These are phyloP conservation scores for Raffaelea albimanens DNA, from an alignment of 2,329 filamentous ascomycete species.

Conservation along the genomic window DNA sequence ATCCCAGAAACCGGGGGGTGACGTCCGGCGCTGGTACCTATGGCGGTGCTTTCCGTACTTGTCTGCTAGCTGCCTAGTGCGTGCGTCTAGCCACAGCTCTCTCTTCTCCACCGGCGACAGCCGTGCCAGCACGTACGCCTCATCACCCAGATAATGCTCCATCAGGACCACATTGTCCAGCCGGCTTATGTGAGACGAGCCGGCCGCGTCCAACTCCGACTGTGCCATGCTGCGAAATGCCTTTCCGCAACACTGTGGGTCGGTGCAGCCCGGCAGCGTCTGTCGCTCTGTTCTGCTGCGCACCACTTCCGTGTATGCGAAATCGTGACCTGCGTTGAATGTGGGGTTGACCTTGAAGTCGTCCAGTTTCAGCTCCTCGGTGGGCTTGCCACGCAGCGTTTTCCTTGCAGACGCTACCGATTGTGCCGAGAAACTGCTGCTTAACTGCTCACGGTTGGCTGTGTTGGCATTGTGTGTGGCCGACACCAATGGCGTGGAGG, in stretches of 20 bases:
- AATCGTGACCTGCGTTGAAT: slow-evolving; percentile 60
- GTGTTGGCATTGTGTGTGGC: no score
- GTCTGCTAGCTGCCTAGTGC: slow-evolving; percentile 63
- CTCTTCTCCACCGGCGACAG: slow-evolving; percentile 54
- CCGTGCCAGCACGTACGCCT: slow-evolving; percentile 45
- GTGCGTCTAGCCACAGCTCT: slow-evolving; percentile 65
- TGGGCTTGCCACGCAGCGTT: slow-evolving; percentile 29
- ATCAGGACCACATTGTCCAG: slow-evolving; percentile 39
- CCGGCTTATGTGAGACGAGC: slow-evolving; percentile 21
- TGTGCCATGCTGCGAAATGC: slow-evolving; percentile 58
- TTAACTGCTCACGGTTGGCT: no score
- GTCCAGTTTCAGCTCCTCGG: slow-evolving; percentile 48
- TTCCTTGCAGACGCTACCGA: no score
- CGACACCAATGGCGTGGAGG: no score
- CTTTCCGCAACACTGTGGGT: slow-evolving; percentile 66
- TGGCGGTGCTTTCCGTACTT: slow-evolving; percentile 70
- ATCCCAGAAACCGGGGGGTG: slow-evolving; percentile 85
- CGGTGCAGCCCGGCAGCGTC: slow-evolving; percentile 64
- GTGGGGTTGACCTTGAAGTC: slow-evolving; percentile 79
- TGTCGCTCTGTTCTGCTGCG: slow-evolving; percentile 60
- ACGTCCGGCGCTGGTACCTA: slow-evolving; percentile 58
- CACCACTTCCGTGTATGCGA: slow-evolving; percentile 66
- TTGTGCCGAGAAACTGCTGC: no score
- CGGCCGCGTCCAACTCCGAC: slow-evolving; percentile 31
- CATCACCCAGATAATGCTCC: slow-evolving; percentile 47